Base-by-base conservation (phyloP, 1,284 basidiomycete species). In the Microbotryum lychnidis-dioicae region DNA sequence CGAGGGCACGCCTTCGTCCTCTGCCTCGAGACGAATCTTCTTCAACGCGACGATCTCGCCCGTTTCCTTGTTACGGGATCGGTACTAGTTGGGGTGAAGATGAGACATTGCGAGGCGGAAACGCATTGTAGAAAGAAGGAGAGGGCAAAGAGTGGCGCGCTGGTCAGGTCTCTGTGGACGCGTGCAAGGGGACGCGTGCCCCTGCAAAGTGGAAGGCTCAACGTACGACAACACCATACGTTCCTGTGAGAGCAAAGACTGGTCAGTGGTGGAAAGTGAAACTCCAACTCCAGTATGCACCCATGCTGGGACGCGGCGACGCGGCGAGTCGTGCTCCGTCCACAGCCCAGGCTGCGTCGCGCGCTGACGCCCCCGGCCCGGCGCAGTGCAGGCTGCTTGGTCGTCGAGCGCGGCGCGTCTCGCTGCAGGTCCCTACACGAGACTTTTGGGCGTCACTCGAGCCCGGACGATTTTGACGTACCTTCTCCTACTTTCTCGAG, bases 1-100 rank as follows among this genome's bases (percentile, higher is more conserved):
- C 72, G 87, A 90, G 6, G 94, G 94, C 33, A 97, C 93, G 23
- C 94, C 94, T 74, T 98, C 91, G 70, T 94, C 94, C 77, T 98
- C 94, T 21, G 91, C 91, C 76, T 97, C 94, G 46, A 98, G 84
- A 58, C 93, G 83, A 72, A 98, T 97, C 81, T 98, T 97, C 83
- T 99, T 99, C 73, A 93, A 80, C 54, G 92, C 92, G 56, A 92
- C 93, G 71, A 90, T 83, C 76, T 84, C 74, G 77, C 89, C 84
- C 57, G 84, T 84, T 45, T 67, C 80, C 74, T 72, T 75, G 60
- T 69, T 69, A 33, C 68, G 63, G 8, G 68, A 69, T 23, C 68
- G 57, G 72, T 66, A 69, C 76, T 75, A 21, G 10, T 8, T 54
- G 45, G 20, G 56, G 58, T 51, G 27, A 25, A 48, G 3, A 42